Percentiles rank a stretch among this genome's conserved stretches.
These are phyloP conservation scores for Karstenula rhodostoma DNA, from an alignment of 2,329 filamentous ascomycete genomes.

Conservation along the genomic window DNA sequence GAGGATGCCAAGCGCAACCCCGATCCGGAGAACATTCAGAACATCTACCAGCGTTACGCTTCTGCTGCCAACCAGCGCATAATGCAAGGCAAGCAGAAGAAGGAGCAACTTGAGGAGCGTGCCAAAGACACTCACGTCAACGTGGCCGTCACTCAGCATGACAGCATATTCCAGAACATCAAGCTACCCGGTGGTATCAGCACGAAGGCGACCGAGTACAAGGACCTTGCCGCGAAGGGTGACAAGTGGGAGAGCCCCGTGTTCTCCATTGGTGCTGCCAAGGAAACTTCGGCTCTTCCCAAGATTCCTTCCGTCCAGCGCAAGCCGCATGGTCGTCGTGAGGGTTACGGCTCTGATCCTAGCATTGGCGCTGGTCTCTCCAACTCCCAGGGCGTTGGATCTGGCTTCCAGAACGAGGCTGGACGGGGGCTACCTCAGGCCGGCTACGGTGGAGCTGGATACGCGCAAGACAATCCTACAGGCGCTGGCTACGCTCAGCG, in stretches of 20 bases:
- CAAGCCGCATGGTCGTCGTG: slow-evolving; percentile 63
- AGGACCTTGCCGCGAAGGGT: slow-evolving; percentile 84
- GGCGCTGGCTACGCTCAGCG: slow-evolving; percentile 10
- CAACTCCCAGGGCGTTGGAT: slow-evolving; percentile 11
- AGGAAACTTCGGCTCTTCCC: slow-evolving; percentile 76
- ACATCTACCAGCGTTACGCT: slow-evolving; percentile 87
- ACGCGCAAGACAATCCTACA: not conserved
- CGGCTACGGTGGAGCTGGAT: not conserved
- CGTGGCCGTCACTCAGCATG: slow-evolving; percentile 82
- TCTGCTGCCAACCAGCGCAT: slow-evolving; percentile 77
- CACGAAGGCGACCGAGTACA: slow-evolving; percentile 93
- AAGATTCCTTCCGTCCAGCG: slow-evolving; percentile 61
- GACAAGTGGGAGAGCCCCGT: slow-evolving; percentile 95
- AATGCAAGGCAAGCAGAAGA: slow-evolving; percentile 80
- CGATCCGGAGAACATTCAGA: slow-evolving; percentile 76
- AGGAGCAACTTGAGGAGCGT: slow-evolving; percentile 60
- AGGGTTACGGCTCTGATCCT: slow-evolving; percentile 37
- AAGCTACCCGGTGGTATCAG: slow-evolving; percentile 87
- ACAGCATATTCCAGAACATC: slow-evolving; percentile 91
- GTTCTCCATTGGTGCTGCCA: slow-evolving; percentile 84
- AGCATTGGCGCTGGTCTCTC: slow-evolving; percentile 26
- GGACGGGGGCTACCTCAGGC: not conserved
- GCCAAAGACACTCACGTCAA: slow-evolving; percentile 77
- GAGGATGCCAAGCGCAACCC: slow-evolving; percentile 68
- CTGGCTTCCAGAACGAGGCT: slow-evolving; percentile 14